Conservation (phyloP, 371 early-diverging fungal species). For the Smittium culicis region DNA sequence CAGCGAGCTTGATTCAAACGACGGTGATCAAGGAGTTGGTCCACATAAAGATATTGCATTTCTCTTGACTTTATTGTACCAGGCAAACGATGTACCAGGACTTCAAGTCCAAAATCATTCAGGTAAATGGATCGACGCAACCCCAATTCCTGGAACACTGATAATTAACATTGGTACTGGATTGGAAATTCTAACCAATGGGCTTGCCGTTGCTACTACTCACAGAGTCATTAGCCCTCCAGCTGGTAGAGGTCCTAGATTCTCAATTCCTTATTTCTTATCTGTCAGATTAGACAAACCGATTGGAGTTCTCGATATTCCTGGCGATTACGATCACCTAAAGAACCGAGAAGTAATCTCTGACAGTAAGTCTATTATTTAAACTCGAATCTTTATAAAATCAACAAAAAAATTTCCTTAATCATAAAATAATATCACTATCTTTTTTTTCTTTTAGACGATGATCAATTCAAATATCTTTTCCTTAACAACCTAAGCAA, state of each 20-base stretch:
- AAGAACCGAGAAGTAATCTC: slow-evolving; percentile 11
- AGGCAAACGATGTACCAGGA: slow-evolving; percentile 42
- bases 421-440: too few relatives aligned
- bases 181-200: slow-evolving; percentile 40
- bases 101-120: slow-evolving; percentile 46
- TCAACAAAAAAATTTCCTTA: too few relatives aligned
- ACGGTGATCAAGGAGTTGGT: slow-evolving; percentile 37
- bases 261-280: slow-evolving; percentile 21
- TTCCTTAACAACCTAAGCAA: slow-evolving; percentile 13
- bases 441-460: slow-evolving; percentile 16
- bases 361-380: slow-evolving; percentile 9
- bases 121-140: slow-evolving; percentile 45
- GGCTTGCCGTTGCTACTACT: slow-evolving; percentile 39
- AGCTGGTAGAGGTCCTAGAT: slow-evolving; percentile 27
- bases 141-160: slow-evolving; percentile 41
- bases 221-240: slow-evolving; percentile 45
- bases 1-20: slow-evolving; percentile 20
- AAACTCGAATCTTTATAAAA: background rate
- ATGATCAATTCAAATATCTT: slow-evolving; percentile 15
- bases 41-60: slow-evolving; percentile 37
- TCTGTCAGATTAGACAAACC: slow-evolving; percentile 15
- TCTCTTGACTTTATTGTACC: slow-evolving; percentile 41
- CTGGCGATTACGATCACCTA: slow-evolving; percentile 9
- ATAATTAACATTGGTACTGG: slow-evolving; percentile 49
- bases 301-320: slow-evolving; percentile 12